phyloP scores from a whole-genome alignment of 2,329 filamentous ascomycete species.

The Nigrospora osmanthi region DNA sequence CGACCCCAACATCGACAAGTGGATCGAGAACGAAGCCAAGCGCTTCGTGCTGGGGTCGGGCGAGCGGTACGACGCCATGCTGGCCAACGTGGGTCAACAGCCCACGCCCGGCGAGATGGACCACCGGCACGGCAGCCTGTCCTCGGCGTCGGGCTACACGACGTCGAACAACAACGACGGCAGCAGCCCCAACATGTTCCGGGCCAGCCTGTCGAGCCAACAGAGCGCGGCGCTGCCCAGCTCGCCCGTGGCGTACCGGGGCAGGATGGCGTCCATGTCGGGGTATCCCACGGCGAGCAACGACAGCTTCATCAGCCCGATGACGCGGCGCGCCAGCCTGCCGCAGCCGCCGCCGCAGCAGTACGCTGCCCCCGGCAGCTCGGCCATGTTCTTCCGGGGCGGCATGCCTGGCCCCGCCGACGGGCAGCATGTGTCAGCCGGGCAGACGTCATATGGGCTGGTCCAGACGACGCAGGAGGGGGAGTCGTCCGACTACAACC shows the following conservation, averaged over 20 bases:
- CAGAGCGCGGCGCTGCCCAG: conserved; percentile 4
- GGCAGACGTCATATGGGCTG: no score
- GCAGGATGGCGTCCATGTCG: background rate
- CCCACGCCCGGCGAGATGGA: background rate
- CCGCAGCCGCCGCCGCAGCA: background rate
- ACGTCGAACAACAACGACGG: conserved; percentile 4
- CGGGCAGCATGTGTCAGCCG: no score
- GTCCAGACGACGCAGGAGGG: no score
- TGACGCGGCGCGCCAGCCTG: background rate
- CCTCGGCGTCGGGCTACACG: conserved; percentile 10
- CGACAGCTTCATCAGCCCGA: background rate
- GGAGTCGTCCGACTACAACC: no score
- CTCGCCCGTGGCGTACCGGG: conserved; percentile 11
- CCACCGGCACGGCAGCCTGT: conserved; percentile 8
- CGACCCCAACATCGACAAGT: conserved; percentile 43
- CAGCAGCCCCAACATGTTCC: conserved; percentile 6
- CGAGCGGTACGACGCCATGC: conserved; percentile 20
- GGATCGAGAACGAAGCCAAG: conserved; percentile 44
- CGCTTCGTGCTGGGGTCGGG: conserved; percentile 33
- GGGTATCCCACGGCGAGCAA: background rate
- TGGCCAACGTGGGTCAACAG: conserved; percentile 5
- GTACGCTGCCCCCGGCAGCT: background rate
- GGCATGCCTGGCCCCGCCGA: no score
- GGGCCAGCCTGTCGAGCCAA: conserved; percentile 7
- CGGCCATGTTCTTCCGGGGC: background rate